Percentiles rank a stretch among this genome's conserved stretches.
Conservation (phyloP, 169 alveolate genomes). For the Theileria orientalis region DNA sequence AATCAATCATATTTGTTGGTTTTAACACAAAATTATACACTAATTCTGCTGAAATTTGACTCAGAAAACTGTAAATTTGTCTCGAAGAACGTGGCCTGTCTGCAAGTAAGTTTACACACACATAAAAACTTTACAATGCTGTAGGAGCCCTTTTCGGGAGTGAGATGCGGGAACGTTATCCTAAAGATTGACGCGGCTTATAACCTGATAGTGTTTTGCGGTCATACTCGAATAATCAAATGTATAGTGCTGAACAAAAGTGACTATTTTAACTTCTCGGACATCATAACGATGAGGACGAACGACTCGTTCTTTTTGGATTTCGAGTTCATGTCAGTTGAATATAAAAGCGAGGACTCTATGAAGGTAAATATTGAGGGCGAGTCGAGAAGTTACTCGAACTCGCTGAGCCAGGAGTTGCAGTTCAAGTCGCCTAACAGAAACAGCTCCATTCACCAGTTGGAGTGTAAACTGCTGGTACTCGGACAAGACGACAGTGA, state of each 20-base stretch:
- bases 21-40: conserved; percentile 29
- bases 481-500: background rate
- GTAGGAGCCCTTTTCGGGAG: conserved; percentile 35
- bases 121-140: background rate
- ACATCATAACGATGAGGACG: conserved; percentile 57
- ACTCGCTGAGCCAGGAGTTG: conserved; percentile 1
- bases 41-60: conserved; percentile 43
- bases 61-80: conserved; percentile 24
- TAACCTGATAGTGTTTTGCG: conserved; percentile 46
- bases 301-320: conserved; percentile 38
- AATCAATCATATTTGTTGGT: conserved; percentile 54
- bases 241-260: conserved; percentile 43
- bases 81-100: conserved; percentile 19
- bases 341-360: background rate
- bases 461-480: conserved; percentile 40
- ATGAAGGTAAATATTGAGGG: background rate
- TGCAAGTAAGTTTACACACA: conserved; percentile 41
- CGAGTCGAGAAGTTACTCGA: background rate
- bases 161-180: conserved; percentile 26
- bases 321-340: conserved; percentile 31
- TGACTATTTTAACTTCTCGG: conserved; percentile 44
- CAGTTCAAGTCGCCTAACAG: conserved; percentile 1
- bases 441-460: background rate
- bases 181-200: conserved; percentile 46
- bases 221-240: conserved; percentile 39